Evolutionary conservation across 2,329 filamentous ascomycete species (phyloP).

Genomic region (Penicillium brevicompactum): DNA sequence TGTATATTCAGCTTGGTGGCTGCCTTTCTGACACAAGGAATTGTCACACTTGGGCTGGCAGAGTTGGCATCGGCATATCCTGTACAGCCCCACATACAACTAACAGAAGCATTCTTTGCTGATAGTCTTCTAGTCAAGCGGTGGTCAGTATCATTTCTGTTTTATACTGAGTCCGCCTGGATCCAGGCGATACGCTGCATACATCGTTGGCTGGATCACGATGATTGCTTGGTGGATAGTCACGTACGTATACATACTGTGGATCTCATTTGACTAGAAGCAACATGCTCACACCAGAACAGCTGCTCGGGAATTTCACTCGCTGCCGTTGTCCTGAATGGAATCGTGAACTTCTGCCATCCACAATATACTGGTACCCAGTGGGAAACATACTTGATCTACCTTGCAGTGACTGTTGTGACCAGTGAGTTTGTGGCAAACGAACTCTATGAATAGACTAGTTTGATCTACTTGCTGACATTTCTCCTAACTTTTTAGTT

Average conservation of each 20-base stretch:
- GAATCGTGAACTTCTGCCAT: background rate
- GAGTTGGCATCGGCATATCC: constrained; percentile 31
- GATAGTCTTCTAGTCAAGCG: constrained; percentile 9
- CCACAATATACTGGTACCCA: background rate
- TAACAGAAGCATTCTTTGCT: background rate
- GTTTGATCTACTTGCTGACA: constrained; percentile 13
- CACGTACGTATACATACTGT: background rate
- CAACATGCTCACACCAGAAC: constrained; percentile 1
- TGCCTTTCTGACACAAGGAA: background rate
- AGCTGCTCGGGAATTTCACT: background rate
- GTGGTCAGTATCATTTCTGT: constrained; percentile 37
- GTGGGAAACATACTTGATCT: constrained; percentile 30
- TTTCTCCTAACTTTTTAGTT: constrained; percentile 2
- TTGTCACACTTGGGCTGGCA: constrained; percentile 18
- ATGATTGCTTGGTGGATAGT: constrained; percentile 26
- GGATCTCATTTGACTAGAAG: too few relatives aligned
- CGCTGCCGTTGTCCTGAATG: background rate
- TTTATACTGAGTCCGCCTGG: constrained; percentile 25
- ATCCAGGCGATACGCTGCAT: constrained; percentile 19
- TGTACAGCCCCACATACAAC: background rate
- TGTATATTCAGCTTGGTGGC: background rate
- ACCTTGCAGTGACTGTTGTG: constrained; percentile 12
- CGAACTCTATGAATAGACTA: background rate
- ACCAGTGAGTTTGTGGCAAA: constrained; percentile 2
- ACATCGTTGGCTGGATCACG: constrained; percentile 28